A percentile compares a stretch with the other conserved stretches of the same genome.
Conservation (phyloP, 148 eudicot genomes). For the Rhododendron vialii region DNA sequence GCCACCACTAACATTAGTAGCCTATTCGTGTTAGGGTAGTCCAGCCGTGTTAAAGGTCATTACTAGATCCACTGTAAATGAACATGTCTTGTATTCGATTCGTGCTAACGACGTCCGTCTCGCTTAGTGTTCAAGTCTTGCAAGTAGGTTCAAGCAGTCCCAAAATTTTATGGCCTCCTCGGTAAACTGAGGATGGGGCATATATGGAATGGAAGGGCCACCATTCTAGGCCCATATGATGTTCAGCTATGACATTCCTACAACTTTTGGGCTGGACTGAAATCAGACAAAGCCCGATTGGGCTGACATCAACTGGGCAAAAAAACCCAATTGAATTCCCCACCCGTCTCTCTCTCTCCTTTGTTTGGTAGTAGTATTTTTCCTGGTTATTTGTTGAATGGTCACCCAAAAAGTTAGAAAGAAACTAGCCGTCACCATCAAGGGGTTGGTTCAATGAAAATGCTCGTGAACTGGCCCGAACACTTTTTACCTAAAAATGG, state of each 20-base stretch:
- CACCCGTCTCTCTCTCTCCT: neutral
- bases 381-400: too few species aligned
- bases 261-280: neutral
- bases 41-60: too few species aligned
- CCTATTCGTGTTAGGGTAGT: too few species aligned
- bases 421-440: too few species aligned
- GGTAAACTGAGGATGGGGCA: neutral
- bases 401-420: too few species aligned
- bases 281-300: neutral
- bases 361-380: neutral
- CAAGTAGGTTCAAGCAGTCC: too few species aligned
- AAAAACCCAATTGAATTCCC: neutral
- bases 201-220: neutral
- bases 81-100: too few species aligned
- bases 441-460: neutral
- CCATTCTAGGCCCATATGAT: neutral
- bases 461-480: neutral
- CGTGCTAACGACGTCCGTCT: too few species aligned
- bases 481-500: too few species aligned
- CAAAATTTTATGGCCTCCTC: neutral
- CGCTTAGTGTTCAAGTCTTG: too few species aligned
- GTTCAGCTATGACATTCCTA: neutral
- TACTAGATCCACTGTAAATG: too few species aligned
- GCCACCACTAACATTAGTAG: too few species aligned
- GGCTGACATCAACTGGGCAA: neutral